Conservation (phyloP, 306 rosid genomes). For the Medicago lupulina region DNA sequence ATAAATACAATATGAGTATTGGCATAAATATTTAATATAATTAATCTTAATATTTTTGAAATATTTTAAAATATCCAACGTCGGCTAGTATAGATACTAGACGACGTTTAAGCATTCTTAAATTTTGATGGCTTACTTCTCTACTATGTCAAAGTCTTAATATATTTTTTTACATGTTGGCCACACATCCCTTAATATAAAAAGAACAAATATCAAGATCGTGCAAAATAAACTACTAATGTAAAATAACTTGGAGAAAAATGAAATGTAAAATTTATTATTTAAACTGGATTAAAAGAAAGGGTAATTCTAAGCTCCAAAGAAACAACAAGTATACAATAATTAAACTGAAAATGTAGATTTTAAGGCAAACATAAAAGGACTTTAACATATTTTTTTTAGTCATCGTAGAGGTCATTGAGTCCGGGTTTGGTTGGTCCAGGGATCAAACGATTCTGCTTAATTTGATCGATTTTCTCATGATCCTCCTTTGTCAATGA, state of each 20-base stretch:
- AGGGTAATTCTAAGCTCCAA: neutral
- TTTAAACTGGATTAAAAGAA: neutral
- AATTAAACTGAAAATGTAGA: neutral
- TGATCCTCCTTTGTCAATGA: conserved; percentile 50
- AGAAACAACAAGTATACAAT: neutral
- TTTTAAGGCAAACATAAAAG: neutral
- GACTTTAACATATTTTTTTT: neutral
- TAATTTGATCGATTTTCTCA: conserved; percentile 42
- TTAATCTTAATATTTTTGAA: too few relatives aligned
- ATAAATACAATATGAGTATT: too few relatives aligned
- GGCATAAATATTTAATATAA: too few relatives aligned
- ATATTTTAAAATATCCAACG: too few relatives aligned
- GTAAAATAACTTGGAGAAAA: neutral
- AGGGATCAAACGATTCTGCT: conserved; percentile 47
- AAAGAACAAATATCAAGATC: neutral
- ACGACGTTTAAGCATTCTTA: too few relatives aligned
- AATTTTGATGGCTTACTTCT: too few relatives aligned
- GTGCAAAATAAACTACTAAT: neutral
- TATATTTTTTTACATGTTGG: too few relatives aligned
- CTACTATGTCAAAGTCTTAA: too few relatives aligned
- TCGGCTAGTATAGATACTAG: too few relatives aligned
- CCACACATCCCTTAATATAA: neutral
- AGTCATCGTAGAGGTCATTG: conserved; percentile 55
- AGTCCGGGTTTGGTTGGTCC: conserved; percentile 66
- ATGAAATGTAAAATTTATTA: neutral